These are phyloP conservation scores for Aureobasidium sp. DNA, from an alignment of 2,329 filamentous ascomycete genomes.

Conservation along the genomic window DNA sequence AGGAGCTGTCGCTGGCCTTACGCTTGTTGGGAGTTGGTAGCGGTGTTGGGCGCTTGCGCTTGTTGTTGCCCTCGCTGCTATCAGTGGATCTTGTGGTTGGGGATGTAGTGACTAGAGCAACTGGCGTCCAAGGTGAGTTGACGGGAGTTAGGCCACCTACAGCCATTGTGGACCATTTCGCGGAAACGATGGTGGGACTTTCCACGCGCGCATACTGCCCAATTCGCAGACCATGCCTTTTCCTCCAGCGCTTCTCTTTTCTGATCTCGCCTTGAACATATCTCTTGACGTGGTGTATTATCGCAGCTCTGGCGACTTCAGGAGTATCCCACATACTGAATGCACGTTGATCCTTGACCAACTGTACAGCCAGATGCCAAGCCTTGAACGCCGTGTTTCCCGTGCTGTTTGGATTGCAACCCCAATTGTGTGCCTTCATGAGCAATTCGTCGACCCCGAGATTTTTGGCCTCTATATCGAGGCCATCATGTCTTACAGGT, in stretches of 20 bases:
- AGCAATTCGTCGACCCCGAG: not conserved
- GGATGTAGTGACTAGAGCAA: too few relatives aligned
- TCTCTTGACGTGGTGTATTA: not conserved
- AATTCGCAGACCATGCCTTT: too few relatives aligned
- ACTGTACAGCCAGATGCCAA: not conserved
- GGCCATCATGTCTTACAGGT: constrained; percentile 2
- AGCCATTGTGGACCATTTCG: not conserved
- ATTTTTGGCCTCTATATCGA: not conserved
- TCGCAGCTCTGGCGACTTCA: not conserved
- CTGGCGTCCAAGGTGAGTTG: too few relatives aligned
- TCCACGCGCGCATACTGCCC: too few relatives aligned
- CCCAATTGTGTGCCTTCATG: not conserved
- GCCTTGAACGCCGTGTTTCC: not conserved
- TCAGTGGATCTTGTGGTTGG: too few relatives aligned
- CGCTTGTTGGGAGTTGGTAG: constrained; percentile 1
- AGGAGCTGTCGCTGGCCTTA: not conserved
- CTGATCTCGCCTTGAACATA: not conserved
- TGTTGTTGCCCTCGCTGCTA: too few relatives aligned
- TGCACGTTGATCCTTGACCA: not conserved
- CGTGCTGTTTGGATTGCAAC: not conserved
- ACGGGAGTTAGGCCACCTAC: not conserved
- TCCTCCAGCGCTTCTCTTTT: not conserved
- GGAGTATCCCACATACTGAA: not conserved
- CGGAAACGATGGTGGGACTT: too few relatives aligned
- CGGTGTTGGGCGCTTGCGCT: not conserved